Conservation (phyloP, 2,329 filamentous ascomycete species). For the Colletotrichum godetiae region DNA sequence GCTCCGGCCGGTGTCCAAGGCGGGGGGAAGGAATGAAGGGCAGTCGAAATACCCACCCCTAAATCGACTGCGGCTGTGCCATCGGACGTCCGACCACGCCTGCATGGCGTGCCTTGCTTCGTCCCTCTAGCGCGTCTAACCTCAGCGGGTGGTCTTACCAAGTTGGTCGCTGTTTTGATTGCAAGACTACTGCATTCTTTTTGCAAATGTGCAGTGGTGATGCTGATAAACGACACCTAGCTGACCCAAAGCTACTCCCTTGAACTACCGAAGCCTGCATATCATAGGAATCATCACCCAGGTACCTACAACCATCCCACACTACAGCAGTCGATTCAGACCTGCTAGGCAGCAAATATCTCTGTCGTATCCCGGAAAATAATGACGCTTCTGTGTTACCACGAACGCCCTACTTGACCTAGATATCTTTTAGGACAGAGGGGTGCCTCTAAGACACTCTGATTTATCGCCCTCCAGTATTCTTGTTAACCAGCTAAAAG, state of each 20-base stretch:
- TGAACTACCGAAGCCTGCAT: conserved; percentile 32
- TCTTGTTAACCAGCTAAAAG: background rate
- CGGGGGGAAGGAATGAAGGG: background rate
- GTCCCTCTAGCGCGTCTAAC: conserved; percentile 25
- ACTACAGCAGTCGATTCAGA: background rate
- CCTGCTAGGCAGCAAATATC: background rate
- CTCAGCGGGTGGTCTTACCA: background rate
- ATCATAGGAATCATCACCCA: conserved; percentile 15
- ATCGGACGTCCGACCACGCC: conserved; percentile 35
- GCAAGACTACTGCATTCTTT: background rate
- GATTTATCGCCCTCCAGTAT: background rate
- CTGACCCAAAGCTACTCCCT: conserved; percentile 15
- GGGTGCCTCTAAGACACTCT: background rate
- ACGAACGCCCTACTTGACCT: background rate
- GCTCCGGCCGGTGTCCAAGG: background rate
- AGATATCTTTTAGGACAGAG: background rate
- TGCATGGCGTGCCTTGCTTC: conserved; percentile 31
- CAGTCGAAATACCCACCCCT: background rate
- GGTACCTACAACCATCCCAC: background rate
- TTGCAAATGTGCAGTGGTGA: conserved; percentile 6
- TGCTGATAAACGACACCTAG: conserved; percentile 14
- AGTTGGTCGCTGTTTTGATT: background rate
- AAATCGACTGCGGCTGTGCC: conserved; percentile 18
- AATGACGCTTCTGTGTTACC: conserved; percentile 25
- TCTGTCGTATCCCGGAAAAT: background rate